These are phyloP conservation scores for Globisporangium cystogenes DNA, from an alignment of 352 stramenopile species.

Conservation along the genomic window DNA sequence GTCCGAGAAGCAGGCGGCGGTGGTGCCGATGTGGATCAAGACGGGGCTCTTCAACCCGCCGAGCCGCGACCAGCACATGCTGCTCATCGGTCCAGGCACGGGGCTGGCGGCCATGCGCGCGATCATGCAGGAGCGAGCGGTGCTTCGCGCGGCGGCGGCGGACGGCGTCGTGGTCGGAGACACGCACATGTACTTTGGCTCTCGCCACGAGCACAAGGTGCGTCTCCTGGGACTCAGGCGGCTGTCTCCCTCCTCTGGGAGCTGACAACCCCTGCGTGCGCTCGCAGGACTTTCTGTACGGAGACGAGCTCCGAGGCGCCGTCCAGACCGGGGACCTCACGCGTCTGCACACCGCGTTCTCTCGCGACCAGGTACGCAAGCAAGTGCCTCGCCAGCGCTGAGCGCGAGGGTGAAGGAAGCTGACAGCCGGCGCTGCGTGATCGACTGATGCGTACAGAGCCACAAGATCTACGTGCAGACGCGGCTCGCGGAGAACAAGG, in stretches of 20 bases:
- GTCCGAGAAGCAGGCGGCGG: constrained; percentile 22
- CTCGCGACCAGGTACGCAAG: constrained; percentile 66
- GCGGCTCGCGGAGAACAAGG: constrained; percentile 76
- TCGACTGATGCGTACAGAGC: constrained; percentile 18
- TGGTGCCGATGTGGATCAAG: constrained; percentile 85
- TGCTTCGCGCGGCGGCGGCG: constrained; percentile 26
- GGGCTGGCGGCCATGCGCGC: constrained; percentile 88
- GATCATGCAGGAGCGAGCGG: constrained; percentile 81
- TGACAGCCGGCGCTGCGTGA: not conserved
- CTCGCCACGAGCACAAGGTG: constrained; percentile 75
- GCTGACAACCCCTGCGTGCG: not conserved
- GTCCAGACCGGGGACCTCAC: constrained; percentile 47
- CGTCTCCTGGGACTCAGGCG: not conserved
- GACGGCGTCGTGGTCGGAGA: constrained; percentile 14
- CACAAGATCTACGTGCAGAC: constrained; percentile 93
- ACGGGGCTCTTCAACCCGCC: constrained; percentile 72
- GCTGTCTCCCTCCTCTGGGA: not conserved
- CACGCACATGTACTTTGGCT: constrained; percentile 86
- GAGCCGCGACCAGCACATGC: constrained; percentile 35
- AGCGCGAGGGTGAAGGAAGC: not conserved
- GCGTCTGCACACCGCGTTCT: constrained; percentile 86
- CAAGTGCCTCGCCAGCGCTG: too few species aligned
- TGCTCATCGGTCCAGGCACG: constrained; percentile 90
- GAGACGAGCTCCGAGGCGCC: constrained; percentile 60
- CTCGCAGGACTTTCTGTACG: constrained; percentile 84